phyloP scores from a whole-genome alignment of 2,329 filamentous ascomycete species.

The Penicillium sp. region DNA sequence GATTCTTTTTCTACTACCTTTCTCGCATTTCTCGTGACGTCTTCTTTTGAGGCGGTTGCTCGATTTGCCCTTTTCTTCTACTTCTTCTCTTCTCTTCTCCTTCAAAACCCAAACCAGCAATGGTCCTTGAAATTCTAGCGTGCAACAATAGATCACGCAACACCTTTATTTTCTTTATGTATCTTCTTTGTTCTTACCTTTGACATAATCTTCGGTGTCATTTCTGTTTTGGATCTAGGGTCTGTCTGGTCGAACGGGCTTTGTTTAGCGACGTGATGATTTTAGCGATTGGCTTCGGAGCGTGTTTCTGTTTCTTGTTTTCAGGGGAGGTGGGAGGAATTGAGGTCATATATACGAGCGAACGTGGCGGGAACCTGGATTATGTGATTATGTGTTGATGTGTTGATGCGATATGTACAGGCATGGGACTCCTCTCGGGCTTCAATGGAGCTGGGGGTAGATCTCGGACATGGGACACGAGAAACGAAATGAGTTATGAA shows the following conservation, averaged over 20 bases:
- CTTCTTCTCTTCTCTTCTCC: background rate
- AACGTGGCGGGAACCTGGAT: conserved; percentile 5
- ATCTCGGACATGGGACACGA: conserved; percentile 12
- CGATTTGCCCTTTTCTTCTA: background rate
- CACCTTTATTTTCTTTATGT: conserved; percentile 7
- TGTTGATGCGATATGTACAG: conserved; percentile 6
- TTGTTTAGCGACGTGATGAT: conserved; percentile 8
- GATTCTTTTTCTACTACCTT: background rate
- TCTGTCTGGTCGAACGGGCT: conserved; percentile 5
- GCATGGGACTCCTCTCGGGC: background rate
- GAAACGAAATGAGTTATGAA: conserved; percentile 13
- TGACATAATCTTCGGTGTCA: background rate
- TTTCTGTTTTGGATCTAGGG: conserved; percentile 3
- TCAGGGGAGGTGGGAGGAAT: conserved; percentile 12
- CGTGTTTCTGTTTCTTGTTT: conserved; percentile 17
- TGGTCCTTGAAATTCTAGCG: conserved; percentile 16
- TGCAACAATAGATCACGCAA: conserved; percentile 19
- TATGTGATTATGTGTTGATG: conserved; percentile 8
- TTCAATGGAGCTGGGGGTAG: background rate
- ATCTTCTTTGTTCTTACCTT: conserved; percentile 3
- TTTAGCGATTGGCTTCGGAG: conserved; percentile 18
- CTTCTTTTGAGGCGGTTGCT: background rate
- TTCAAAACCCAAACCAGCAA: conserved; percentile 13
- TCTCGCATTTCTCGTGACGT: background rate
- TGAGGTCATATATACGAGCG: conserved; percentile 15